Percentiles rank a stretch among this genome's conserved stretches.
Conservation (phyloP, 805 yeast species). For the Alloascoidea africana region DNA sequence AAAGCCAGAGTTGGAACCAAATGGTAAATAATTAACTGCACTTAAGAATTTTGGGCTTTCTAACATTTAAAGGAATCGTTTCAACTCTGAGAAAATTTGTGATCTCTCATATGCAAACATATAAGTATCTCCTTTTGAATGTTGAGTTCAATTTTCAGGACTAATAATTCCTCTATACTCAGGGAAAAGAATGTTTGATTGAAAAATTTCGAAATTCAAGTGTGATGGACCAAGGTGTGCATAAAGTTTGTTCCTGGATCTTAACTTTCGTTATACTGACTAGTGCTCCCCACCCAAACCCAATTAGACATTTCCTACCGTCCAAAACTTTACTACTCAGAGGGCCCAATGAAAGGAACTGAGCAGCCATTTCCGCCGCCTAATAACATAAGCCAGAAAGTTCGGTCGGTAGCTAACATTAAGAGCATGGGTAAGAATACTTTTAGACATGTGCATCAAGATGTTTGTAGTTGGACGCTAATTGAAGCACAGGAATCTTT, state of each 20-base stretch:
- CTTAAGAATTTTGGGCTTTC: neutral
- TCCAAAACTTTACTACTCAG: constrained; percentile 30
- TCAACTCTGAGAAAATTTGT: constrained; percentile 33
- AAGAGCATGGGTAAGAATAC: constrained; percentile 15
- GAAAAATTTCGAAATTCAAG: constrained; percentile 34
- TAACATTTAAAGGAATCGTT: constrained; percentile 16
- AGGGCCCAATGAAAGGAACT: constrained; percentile 26
- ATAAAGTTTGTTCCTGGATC: neutral
- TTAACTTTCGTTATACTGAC: neutral
- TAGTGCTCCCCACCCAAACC: neutral
- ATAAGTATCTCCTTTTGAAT: constrained; percentile 9
- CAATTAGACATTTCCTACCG: constrained; percentile 24
- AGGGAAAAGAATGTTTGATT: constrained; percentile 28
- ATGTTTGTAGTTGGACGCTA: too few relatives aligned
- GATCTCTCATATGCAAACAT: constrained; percentile 36
- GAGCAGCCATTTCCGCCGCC: constrained; percentile 28
- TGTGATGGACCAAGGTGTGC: constrained; percentile 25
- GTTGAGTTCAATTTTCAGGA: neutral
- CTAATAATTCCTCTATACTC: constrained; percentile 12
- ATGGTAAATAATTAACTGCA: constrained; percentile 17
- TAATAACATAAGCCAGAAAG: constrained; percentile 16
- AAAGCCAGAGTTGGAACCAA: constrained; percentile 28
- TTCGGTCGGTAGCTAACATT: constrained; percentile 18
- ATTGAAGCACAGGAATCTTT: too few relatives aligned
- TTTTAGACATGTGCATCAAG: too few relatives aligned